phyloP scores from a whole-genome alignment of 2,329 filamentous ascomycete genomes.

The Exutisphaerella laricina region DNA sequence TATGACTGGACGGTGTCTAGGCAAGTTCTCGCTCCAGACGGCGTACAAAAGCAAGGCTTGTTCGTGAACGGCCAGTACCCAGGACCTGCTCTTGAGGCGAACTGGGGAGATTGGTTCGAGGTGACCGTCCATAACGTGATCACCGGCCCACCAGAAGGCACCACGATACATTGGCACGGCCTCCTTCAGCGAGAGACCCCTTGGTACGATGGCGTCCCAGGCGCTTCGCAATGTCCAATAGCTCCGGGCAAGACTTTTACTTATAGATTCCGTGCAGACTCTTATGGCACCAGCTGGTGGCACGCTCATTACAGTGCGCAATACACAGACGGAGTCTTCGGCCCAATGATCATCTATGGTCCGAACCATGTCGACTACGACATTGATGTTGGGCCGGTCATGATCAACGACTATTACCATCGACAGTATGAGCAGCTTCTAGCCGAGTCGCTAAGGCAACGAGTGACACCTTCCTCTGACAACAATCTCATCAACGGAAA shows the following conservation, averaged over 20 bases:
- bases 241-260: conserved; percentile 30
- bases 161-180: conserved; percentile 44
- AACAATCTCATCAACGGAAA: conserved; percentile 16
- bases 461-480: conserved; percentile 5
- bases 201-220: conserved; percentile 44
- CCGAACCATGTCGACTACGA: conserved; percentile 37
- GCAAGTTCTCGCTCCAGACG: conserved; percentile 40
- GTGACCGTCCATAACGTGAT: conserved; percentile 34
- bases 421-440: background rate
- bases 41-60: conserved; percentile 31
- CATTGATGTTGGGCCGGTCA: conserved; percentile 38
- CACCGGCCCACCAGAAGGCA: conserved; percentile 8
- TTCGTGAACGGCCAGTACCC: conserved; percentile 41
- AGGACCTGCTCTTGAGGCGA: conserved; percentile 43
- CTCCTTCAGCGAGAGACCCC: conserved; percentile 49
- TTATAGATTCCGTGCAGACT: conserved; percentile 34
- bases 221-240: conserved; percentile 43
- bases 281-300: conserved; percentile 39
- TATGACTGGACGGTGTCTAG: conserved; percentile 8
- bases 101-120: conserved; percentile 41
- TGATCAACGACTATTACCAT: conserved; percentile 15
- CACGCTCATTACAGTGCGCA: conserved; percentile 40
- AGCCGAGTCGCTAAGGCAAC: conserved; percentile 1
- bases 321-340: conserved; percentile 36
- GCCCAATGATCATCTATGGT: conserved; percentile 41